Conservation (phyloP, 306 rosid genomes). For the Cucurbita maxima region DNA sequence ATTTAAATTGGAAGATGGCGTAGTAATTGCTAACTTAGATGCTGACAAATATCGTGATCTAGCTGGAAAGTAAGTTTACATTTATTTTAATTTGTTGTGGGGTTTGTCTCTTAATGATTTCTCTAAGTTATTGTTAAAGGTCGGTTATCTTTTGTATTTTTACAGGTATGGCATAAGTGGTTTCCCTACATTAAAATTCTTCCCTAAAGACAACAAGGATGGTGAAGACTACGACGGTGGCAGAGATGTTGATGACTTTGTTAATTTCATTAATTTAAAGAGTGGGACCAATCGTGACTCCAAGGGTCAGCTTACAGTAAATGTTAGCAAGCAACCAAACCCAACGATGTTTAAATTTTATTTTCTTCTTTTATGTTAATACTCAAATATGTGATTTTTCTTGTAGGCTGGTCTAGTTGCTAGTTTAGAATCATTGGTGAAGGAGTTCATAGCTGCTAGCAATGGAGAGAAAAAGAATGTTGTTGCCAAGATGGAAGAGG, state of each 20-base stretch:
- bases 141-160: background rate
- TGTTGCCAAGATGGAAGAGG: constrained; percentile 49
- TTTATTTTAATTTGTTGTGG: background rate
- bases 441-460: constrained; percentile 44
- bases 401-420: constrained; percentile 59
- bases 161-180: constrained; percentile 68
- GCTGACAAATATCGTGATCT: constrained; percentile 60
- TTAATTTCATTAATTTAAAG: constrained; percentile 57
- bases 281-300: constrained; percentile 66
- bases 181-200: constrained; percentile 70
- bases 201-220: constrained; percentile 60
- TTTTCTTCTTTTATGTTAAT: too few species aligned
- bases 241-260: constrained; percentile 64
- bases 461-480: constrained; percentile 42
- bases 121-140: background rate
- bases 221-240: constrained; percentile 74
- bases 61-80: constrained; percentile 59
- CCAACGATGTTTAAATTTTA: too few species aligned
- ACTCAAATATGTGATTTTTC: background rate
- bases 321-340: too few species aligned
- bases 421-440: constrained; percentile 46
- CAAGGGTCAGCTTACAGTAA: constrained; percentile 27
- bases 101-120: background rate
- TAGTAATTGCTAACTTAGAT: constrained; percentile 63
- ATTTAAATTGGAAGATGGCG: constrained; percentile 53